Evolutionary conservation across 1,284 basidiomycete genomes (phyloP), one percentile per base, ranked within the genome.

Genomic region (Hemileia vastatrix): DNA sequence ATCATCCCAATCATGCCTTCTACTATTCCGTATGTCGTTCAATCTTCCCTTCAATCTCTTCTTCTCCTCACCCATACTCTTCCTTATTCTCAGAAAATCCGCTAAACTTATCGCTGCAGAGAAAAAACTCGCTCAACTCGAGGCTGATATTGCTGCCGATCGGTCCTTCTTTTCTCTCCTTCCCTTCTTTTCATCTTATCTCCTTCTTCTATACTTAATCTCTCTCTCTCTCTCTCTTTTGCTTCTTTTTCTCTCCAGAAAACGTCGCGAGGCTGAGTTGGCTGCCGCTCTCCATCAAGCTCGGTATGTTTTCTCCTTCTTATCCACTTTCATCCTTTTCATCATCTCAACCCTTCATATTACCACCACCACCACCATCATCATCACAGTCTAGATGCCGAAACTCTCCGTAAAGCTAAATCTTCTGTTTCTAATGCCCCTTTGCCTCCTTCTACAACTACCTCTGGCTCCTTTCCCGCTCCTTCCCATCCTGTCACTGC

Each of bases 231-330:
- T 55, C 23, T 4, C 2, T 21, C 23, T 32, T 49, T 27, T 9
- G 19, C 3, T 24, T 0, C 8, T 48, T 9, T n/a, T 48, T 27
- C 19, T n/a, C 6, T 32, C 6, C 21, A 59, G 57, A 15, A 59
- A 59, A 53, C 48, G 57, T 18, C 33, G 57, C 15, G 57, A 59
- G 40, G 36, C 40, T 44, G 57, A 59, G 23, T 44, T 59, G 27
- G 40, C 43, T 24, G 57, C 57, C 21, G 57, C 57, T 24, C n/a
- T 53, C 18, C 49, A 59, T 6, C 57, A 59, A 59, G 57, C 57
- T 23, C 18, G 49, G 57, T 59, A 52, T 44, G 49, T 49, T 21
- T 18, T 21, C 23, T n/a, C n/a, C n/a, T n/a, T n/a, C n/a, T n/a
- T n/a, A n/a, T n/a, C n/a, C n/a, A n/a, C n/a, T n/a, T n/a, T n/a